These are phyloP conservation scores for Ceratobasidium sp. DNA, from an alignment of 1,284 basidiomycete species.

Conservation along the genomic window DNA sequence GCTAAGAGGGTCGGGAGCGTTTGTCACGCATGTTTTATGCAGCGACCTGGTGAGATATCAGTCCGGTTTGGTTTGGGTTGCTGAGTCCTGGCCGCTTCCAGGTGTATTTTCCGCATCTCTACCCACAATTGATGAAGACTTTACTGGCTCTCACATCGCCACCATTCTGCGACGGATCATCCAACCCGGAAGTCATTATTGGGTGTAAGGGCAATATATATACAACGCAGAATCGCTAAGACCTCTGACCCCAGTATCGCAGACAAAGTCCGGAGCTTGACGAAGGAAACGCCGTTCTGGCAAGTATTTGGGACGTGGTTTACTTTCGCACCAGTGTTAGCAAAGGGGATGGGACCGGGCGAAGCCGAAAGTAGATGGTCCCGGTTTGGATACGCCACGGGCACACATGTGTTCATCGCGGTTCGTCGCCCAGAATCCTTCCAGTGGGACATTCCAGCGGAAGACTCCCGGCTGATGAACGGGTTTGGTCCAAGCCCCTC, in stretches of 20 bases:
- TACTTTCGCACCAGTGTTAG: conserved; percentile 70
- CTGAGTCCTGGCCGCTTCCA: conserved; percentile 51
- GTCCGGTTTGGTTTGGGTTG: conserved; percentile 2
- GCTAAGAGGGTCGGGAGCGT: conserved; percentile 52
- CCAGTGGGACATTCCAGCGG: conserved; percentile 64
- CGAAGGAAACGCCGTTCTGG: conserved; percentile 85
- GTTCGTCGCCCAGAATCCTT: conserved; percentile 66
- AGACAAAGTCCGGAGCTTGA: conserved; percentile 80
- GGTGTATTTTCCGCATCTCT: conserved; percentile 80
- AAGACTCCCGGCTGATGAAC: conserved; percentile 65
- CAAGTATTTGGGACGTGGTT: conserved; percentile 86
- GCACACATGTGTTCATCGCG: conserved; percentile 71
- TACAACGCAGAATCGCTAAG: not conserved
- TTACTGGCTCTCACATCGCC: conserved; percentile 72
- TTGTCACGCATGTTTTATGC: conserved; percentile 72
- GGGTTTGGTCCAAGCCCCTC: conserved; percentile 62
- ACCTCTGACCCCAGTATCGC: not conserved
- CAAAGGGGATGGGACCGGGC: conserved; percentile 48
- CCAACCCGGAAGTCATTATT: conserved; percentile 33
- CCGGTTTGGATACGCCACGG: conserved; percentile 54
- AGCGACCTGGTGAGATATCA: conserved; percentile 73
- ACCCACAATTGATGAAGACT: conserved; percentile 74
- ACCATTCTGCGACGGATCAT: conserved; percentile 54
- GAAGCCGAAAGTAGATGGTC: not conserved
- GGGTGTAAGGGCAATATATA: conserved; percentile 23